Conservation (phyloP, 228 moss, liverwort and hornwort genomes). For the Sphagnum fallax region DNA sequence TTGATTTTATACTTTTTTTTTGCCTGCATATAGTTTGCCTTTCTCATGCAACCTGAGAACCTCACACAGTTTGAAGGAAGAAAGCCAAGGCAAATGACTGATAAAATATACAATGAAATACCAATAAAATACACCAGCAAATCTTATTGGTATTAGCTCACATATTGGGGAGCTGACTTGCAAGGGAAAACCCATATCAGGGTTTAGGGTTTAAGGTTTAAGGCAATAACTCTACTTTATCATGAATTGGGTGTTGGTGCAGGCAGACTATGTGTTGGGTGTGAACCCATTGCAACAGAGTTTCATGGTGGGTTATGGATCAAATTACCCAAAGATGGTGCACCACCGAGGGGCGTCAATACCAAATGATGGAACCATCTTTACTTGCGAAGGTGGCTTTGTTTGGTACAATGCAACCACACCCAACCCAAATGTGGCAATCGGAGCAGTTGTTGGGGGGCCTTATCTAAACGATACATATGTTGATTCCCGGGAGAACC, state of each 20-base stretch:
- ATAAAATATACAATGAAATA: no score
- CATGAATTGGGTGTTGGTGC: neutral
- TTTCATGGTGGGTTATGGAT: conserved; percentile 82
- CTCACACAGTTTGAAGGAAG: no score
- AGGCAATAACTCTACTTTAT: no score
- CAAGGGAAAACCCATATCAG: no score
- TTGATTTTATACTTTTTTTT: no score
- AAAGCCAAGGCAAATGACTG: no score
- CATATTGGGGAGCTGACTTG: no score
- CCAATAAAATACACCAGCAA: no score
- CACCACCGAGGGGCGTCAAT: conserved; percentile 90
- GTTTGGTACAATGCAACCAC: conserved; percentile 33
- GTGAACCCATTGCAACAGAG: conserved; percentile 63
- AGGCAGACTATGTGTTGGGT: conserved; percentile 80
- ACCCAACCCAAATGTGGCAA: conserved; percentile 67
- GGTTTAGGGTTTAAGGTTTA: no score
- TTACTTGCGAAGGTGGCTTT: conserved; percentile 54
- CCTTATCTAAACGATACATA: conserved; percentile 62
- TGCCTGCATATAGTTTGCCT: no score
- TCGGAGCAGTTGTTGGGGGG: conserved; percentile 79
- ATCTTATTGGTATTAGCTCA: no score
- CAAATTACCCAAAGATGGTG: conserved; percentile 43
- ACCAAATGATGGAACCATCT: conserved; percentile 26
- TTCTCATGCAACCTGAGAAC: no score
- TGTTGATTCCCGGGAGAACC: conserved; percentile 44